Percentiles rank a stretch among this genome's conserved stretches.
Evolutionary conservation across 768 basidiomycete species (phyloP).

Genomic region (Pleurotus tuber-regium): DNA sequence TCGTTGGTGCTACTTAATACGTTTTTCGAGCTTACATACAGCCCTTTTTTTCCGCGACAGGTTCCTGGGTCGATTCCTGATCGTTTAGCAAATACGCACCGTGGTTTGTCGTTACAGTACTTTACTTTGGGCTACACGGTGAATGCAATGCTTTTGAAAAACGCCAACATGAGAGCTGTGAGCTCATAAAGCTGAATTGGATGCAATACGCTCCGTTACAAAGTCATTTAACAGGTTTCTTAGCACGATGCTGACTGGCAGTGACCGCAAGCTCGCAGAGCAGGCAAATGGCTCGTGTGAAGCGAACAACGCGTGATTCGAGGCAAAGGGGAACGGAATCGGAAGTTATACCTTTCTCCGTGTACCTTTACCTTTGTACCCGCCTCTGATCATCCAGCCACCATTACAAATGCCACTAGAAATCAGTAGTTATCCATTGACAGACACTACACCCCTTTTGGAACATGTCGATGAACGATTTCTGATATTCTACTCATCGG

Average conservation of each 20-base stretch:
- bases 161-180: conserved; percentile 12
- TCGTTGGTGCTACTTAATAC: conserved; percentile 37
- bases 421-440: conserved; percentile 30
- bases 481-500: conserved; percentile 70
- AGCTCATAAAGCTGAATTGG: too few relatives aligned
- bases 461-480: conserved; percentile 45
- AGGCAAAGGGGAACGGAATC: not conserved
- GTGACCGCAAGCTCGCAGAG: too few relatives aligned
- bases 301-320: not conserved
- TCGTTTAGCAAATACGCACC: conserved; percentile 13
- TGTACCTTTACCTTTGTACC: too few relatives aligned
- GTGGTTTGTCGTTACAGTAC: conserved; percentile 3
- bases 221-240: too few relatives aligned
- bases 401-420: conserved; percentile 49
- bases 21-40: conserved; percentile 23
- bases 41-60: conserved; percentile 8
- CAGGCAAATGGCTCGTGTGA: not conserved
- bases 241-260: too few relatives aligned
- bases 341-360: not conserved
- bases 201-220: too few relatives aligned
- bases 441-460: conserved; percentile 34
- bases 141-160: conserved; percentile 20
- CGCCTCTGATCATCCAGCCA: not conserved
- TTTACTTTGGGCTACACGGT: conserved; percentile 8
- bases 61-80: conserved; percentile 24